Percentiles rank a stretch among this genome's conserved stretches.
Conservation (phyloP, 2,329 filamentous ascomycete species). For the Ambrosiella beaveri region DNA sequence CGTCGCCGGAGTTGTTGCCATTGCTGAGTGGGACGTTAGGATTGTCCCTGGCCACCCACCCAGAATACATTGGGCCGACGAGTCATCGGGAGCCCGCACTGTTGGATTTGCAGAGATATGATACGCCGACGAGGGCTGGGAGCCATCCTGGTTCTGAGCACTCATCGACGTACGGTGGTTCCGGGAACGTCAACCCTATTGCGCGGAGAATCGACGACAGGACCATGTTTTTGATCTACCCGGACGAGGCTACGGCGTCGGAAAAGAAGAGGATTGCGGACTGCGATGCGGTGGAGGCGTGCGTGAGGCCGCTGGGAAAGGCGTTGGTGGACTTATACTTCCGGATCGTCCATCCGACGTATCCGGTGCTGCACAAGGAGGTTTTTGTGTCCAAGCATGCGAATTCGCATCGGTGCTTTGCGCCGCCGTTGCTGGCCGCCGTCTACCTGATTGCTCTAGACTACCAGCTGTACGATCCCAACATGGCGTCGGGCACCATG, state of each 20-base stretch:
- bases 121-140: constrained; percentile 18
- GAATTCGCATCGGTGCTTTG: constrained; percentile 32
- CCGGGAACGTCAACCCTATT: constrained; percentile 15
- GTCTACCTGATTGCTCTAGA: constrained; percentile 35
- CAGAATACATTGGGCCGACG: constrained; percentile 41
- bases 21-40: constrained; percentile 31
- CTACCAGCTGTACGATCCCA: constrained; percentile 32
- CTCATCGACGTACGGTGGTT: constrained; percentile 4
- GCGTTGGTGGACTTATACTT: constrained; percentile 44
- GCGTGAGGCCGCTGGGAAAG: constrained; percentile 30
- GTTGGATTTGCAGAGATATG: constrained; percentile 38
- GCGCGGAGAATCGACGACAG: constrained; percentile 21
- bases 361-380: constrained; percentile 34
- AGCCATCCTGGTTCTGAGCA: constrained; percentile 3
- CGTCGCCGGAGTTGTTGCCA: constrained; percentile 13
- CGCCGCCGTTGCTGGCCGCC: constrained; percentile 31
- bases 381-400: constrained; percentile 36
- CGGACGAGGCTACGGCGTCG: constrained; percentile 21
- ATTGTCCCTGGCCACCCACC: constrained; percentile 39
- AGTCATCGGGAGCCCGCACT: constrained; percentile 40
- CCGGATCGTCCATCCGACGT: constrained; percentile 33
- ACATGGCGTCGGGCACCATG: constrained; percentile 20
- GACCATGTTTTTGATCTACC: constrained; percentile 22
- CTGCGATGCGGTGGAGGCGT: constrained; percentile 35
- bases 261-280: constrained; percentile 25